phyloP scores from a whole-genome alignment of 495 filamentous ascomycete genomes.

The Chaetomium tenue region DNA sequence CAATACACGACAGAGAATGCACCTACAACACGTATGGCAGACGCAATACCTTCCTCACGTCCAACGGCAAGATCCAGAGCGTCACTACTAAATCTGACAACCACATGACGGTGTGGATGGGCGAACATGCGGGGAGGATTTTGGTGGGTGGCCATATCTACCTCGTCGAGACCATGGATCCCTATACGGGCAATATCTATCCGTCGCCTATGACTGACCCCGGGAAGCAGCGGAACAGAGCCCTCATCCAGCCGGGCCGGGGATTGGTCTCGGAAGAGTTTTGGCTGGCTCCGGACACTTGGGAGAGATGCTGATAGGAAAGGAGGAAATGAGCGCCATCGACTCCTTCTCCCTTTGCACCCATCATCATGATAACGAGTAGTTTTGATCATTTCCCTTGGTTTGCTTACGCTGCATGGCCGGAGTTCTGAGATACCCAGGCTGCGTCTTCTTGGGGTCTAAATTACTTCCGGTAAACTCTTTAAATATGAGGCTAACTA shows the following conservation, averaged over 20 bases:
- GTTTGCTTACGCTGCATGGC: no score
- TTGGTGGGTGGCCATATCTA: not conserved
- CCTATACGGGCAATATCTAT: no score
- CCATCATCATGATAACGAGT: not conserved
- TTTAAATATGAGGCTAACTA: no score
- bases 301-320: not conserved
- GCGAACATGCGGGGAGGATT: not conserved
- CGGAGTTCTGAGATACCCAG: no score
- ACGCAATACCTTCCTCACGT: not conserved
- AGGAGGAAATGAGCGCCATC: not conserved
- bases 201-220: not conserved
- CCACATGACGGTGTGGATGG: conserved; percentile 3
- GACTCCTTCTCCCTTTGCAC: not conserved
- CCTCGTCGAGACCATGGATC: not conserved
- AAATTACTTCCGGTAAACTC: no score
- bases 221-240: not conserved
- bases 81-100: not conserved
- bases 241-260: not conserved
- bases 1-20: not conserved
- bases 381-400: no score
- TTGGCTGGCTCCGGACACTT: not conserved
- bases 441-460: no score
- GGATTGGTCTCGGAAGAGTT: not conserved
- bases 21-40: not conserved
- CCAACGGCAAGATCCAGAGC: not conserved